A percentile compares a stretch with the other conserved stretches of the same genome.
These are phyloP conservation scores for Hordeum pubiflorum DNA, from an alignment of 202 grass and related monocot genomes.

Conservation along the genomic window DNA sequence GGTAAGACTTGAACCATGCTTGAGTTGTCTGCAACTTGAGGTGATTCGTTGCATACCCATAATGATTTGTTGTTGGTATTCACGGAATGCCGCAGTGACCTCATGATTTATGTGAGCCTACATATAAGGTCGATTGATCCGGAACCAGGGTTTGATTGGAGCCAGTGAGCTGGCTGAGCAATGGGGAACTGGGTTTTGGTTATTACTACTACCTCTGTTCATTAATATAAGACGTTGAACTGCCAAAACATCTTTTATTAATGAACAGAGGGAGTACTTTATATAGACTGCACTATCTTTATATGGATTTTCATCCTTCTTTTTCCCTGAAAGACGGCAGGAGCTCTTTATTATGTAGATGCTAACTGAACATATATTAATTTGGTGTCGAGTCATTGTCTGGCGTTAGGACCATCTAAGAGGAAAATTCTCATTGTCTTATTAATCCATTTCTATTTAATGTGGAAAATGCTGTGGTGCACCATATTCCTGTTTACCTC, in stretches of 20 bases:
- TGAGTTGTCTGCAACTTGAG: neutral
- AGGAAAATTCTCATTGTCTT: neutral
- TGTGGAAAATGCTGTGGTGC: neutral
- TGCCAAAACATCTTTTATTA: too few relatives aligned
- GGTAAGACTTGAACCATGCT: constrained; percentile 31
- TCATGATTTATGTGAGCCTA: neutral
- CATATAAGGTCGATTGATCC: neutral
- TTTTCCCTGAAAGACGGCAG: neutral
- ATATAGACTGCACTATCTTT: neutral
- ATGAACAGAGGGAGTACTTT: too few relatives aligned
- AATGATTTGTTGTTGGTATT: neutral
- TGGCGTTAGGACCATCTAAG: neutral
- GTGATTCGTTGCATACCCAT: neutral
- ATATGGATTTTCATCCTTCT: neutral
- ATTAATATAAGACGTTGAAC: too few relatives aligned
- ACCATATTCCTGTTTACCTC: neutral
- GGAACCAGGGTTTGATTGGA: neutral
- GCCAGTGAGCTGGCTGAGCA: neutral
- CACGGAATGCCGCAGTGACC: neutral
- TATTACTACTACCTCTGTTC: too few relatives aligned
- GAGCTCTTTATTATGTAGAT: neutral
- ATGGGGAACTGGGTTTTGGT: neutral
- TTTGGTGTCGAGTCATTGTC: neutral
- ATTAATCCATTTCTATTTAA: neutral
- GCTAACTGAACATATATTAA: neutral